Percentiles rank a stretch among this genome's conserved stretches.
These are phyloP conservation scores for Powellomyces hirtus DNA, from an alignment of 192 early-diverging fungal species.

Conservation along the genomic window DNA sequence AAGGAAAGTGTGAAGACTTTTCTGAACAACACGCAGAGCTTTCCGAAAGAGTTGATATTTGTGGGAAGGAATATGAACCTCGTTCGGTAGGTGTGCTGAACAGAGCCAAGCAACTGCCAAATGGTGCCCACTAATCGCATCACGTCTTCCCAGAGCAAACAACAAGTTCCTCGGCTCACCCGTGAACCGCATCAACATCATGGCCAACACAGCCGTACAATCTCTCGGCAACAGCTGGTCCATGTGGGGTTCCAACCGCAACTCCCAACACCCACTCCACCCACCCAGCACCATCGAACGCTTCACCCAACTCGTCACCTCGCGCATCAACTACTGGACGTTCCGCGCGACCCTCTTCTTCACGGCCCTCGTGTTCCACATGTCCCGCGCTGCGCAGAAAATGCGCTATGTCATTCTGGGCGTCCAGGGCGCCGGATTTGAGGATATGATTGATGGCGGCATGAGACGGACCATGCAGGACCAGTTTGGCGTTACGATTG, in stretches of 20 bases:
- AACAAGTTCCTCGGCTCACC: conserved; percentile 83
- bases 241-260: conserved; percentile 25
- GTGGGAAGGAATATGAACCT: conserved; percentile 86
- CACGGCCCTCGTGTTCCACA: conserved; percentile 60
- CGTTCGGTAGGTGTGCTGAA: conserved; percentile 30
- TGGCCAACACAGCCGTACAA: conserved; percentile 75
- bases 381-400: conserved; percentile 43
- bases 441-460: conserved; percentile 70
- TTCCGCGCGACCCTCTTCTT: conserved; percentile 61
- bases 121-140: not conserved
- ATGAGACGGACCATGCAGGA: conserved; percentile 66
- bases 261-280: not conserved
- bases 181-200: conserved; percentile 84
- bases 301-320: conserved; percentile 14
- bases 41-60: conserved; percentile 91
- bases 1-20: conserved; percentile 74
- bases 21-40: conserved; percentile 60
- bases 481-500: conserved; percentile 77
- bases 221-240: conserved; percentile 42
- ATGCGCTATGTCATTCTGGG: conserved; percentile 36
- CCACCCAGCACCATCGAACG: not conserved
- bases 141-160: conserved; percentile 49
- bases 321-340: conserved; percentile 43
- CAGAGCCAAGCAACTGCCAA: no score
- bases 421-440: conserved; percentile 52